Conservation (phyloP, 169 alveolate genomes). For the Perkinsus olseni region DNA sequence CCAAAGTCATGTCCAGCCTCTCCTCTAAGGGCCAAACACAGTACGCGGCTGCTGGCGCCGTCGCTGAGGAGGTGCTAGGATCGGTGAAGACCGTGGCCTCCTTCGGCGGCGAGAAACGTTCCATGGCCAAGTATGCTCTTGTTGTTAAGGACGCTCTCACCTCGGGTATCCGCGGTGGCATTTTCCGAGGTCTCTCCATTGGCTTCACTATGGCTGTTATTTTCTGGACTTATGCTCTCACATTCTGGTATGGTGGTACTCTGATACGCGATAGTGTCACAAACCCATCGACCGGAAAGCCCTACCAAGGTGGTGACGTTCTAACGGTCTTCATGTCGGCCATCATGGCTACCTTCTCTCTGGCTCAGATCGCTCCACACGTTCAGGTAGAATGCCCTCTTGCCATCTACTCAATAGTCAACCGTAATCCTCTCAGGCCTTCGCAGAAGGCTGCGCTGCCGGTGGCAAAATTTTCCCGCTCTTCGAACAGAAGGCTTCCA, state of each 20-base stretch:
- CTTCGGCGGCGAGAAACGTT: slow-evolving; percentile 17
- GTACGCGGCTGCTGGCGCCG: slow-evolving; percentile 25
- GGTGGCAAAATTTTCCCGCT: neutral
- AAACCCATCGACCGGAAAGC: neutral
- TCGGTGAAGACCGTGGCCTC: slow-evolving; percentile 24
- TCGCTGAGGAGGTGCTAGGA: slow-evolving; percentile 26
- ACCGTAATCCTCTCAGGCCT: neutral
- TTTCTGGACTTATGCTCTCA: slow-evolving; percentile 33
- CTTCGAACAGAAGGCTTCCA: neutral
- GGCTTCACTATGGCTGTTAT: slow-evolving; percentile 21
- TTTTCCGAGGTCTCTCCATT: slow-evolving; percentile 22
- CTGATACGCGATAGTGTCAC: slow-evolving; percentile 11
- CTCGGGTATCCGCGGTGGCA: slow-evolving; percentile 22
- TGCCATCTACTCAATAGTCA: neutral
- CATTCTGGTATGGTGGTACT: slow-evolving; percentile 48
- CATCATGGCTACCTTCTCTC: slow-evolving; percentile 39
- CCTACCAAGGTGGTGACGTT: slow-evolving; percentile 30
- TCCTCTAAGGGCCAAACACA: slow-evolving; percentile 16
- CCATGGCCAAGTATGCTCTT: neutral
- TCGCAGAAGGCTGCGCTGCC: neutral
- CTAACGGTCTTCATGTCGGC: slow-evolving; percentile 39
- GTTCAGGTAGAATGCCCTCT: slow-evolving; percentile 23
- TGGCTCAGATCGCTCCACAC: slow-evolving; percentile 29
- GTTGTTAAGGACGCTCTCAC: slow-evolving; percentile 8
- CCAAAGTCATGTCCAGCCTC: slow-evolving; percentile 17